Percentiles rank a stretch among this genome's conserved stretches.
phyloP scores from a whole-genome alignment of 164 flowering plant species.

The Nymphaea colorata region DNA sequence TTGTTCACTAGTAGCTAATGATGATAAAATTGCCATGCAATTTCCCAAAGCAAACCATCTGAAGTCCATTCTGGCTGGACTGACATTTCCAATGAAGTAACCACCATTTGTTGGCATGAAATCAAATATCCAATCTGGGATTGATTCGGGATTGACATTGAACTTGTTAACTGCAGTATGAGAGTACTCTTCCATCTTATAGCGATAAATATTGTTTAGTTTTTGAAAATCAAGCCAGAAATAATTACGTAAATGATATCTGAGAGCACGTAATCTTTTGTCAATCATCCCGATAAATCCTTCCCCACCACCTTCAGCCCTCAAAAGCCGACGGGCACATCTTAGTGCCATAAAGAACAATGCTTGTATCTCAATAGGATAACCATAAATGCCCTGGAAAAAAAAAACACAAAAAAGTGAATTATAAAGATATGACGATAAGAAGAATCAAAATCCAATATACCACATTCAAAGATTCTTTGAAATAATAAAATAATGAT shows the following conservation, averaged over 20 bases:
- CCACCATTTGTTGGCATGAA: conserved; percentile 9
- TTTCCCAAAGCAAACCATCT: conserved; percentile 9
- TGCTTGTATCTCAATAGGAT: conserved; percentile 7
- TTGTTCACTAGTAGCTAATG: conserved; percentile 4
- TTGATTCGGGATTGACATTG: conserved; percentile 6
- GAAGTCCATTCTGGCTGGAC: conserved; percentile 9
- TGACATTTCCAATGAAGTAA: conserved; percentile 8
- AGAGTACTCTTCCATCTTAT: conserved; percentile 14
- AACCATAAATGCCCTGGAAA: conserved; percentile 7
- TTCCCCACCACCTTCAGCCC: conserved; percentile 2
- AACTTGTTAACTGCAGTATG: conserved; percentile 7
- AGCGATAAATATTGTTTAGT: conserved; percentile 7
- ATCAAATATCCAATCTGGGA: conserved; percentile 12
- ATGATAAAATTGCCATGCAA: conserved; percentile 6
- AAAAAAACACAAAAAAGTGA: neutral
- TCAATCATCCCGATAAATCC: conserved; percentile 4
- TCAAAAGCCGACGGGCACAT: conserved; percentile 2
- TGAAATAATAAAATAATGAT: neutral
- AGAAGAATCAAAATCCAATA: too few species aligned
- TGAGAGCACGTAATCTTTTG: conserved; percentile 2
- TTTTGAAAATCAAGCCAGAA: conserved; percentile 7
- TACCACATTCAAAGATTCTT: neutral
- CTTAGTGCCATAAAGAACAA: conserved; percentile 8
- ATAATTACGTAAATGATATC: conserved; percentile 5
- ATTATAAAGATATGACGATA: neutral